Conservation (phyloP, 768 basidiomycete species). For the Udeniomyces megalosporus region DNA sequence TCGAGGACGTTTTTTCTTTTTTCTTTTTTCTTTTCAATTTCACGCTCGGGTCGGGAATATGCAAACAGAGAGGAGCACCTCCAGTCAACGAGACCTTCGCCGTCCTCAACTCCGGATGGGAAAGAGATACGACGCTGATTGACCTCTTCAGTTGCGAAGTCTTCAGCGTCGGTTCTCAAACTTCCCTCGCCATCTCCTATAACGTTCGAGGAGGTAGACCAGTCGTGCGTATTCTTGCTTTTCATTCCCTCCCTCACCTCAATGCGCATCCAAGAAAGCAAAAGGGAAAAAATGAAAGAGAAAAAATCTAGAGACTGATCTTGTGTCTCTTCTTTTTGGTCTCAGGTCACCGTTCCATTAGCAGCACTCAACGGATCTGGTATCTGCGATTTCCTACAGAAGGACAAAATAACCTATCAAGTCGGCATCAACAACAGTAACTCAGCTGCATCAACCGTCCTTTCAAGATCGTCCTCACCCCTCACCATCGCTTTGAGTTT, state of each 20-base stretch:
- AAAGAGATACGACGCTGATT: conserved; percentile 27
- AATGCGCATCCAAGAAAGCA: too few species aligned
- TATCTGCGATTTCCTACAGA: conserved; percentile 1
- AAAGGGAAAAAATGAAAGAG: too few species aligned
- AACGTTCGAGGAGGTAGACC: conserved; percentile 10
- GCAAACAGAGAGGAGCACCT: conserved; percentile 23
- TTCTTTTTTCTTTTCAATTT: background rate
- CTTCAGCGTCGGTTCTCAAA: conserved; percentile 51
- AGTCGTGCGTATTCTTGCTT: background rate
- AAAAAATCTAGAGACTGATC: too few species aligned
- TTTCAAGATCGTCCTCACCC: too few species aligned
- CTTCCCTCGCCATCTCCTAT: conserved; percentile 48
- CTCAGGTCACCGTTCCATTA: conserved; percentile 2
- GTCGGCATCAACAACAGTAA: conserved; percentile 50
- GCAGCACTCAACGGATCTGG: conserved; percentile 7
- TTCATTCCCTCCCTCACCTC: too few species aligned
- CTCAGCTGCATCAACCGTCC: conserved; percentile 26
- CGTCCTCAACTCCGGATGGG: conserved; percentile 43
- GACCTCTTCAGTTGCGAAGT: conserved; percentile 50
- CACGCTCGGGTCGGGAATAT: background rate
- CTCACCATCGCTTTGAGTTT: conserved; percentile 40
- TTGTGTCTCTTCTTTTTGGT: background rate
- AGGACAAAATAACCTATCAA: background rate
- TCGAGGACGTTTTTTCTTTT: conserved; percentile 29
- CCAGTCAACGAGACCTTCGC: conserved; percentile 44